These are phyloP conservation scores for Dendrobium nobile DNA, from an alignment of 106 monocot genomes.

Conservation along the genomic window DNA sequence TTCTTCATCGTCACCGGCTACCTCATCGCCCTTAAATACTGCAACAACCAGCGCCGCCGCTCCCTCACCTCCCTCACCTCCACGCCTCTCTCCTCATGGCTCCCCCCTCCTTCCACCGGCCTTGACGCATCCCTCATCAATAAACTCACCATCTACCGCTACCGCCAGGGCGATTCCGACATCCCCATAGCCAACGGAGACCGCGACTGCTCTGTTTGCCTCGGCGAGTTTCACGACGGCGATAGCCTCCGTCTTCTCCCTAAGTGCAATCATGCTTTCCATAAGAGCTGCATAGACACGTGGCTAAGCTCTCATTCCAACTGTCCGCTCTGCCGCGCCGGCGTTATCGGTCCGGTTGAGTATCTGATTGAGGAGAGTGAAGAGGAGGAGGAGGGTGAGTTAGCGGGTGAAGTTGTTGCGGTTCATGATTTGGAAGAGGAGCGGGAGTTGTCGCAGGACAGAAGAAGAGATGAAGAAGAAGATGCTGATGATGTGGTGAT, in stretches of 20 bases:
- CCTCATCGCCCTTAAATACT: slow-evolving; percentile 62
- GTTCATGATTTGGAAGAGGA: background rate
- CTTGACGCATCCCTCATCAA: slow-evolving; percentile 58
- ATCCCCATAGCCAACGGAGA: slow-evolving; percentile 27
- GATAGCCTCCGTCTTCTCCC: slow-evolving; percentile 42
- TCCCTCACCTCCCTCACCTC: background rate
- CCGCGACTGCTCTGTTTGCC: slow-evolving; percentile 64
- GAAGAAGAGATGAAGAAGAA: background rate
- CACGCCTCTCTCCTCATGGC: background rate
- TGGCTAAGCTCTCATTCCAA: slow-evolving; percentile 47
- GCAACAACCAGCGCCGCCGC: slow-evolving; percentile 20
- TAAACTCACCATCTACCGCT: slow-evolving; percentile 47
- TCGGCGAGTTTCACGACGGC: slow-evolving; percentile 33
- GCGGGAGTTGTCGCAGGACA: background rate
- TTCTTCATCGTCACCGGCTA: slow-evolving; percentile 67
- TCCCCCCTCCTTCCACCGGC: slow-evolving; percentile 27
- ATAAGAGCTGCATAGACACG: slow-evolving; percentile 42
- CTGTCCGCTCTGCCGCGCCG: slow-evolving; percentile 51
- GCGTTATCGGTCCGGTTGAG: slow-evolving; percentile 6
- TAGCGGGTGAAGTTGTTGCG: background rate
- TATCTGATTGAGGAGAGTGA: background rate
- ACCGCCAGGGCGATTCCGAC: slow-evolving; percentile 33
- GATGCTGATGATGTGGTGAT: background rate
- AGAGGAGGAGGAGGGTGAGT: background rate
- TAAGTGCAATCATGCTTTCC: slow-evolving; percentile 44